Percentiles rank a stretch among this genome's conserved stretches.
Evolutionary conservation across 2,329 filamentous ascomycete genomes (phyloP).

Genomic region (Didymella pomorum): DNA sequence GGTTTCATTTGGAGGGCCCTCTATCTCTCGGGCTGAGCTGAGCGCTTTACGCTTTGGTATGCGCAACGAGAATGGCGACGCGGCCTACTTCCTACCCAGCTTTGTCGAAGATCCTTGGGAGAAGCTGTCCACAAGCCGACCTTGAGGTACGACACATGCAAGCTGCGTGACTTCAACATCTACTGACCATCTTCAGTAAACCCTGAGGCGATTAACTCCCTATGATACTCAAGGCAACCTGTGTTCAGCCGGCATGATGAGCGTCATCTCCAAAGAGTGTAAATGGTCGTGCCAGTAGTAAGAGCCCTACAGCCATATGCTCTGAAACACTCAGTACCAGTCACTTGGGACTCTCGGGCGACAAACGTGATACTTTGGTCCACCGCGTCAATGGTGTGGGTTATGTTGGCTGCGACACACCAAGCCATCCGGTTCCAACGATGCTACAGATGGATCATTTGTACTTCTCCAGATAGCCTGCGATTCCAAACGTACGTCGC

Average conservation of each 20-base stretch:
- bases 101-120: constrained; percentile 79
- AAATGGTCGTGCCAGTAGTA: background rate
- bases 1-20: constrained; percentile 42
- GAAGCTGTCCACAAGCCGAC: constrained; percentile 18
- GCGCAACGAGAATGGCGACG: constrained; percentile 64
- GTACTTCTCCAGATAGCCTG: background rate
- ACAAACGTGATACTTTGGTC: background rate
- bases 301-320: background rate
- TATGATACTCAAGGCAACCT: background rate
- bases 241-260: background rate
- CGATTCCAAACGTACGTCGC: background rate
- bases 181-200: background rate
- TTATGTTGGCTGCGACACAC: background rate
- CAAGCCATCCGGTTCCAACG: background rate
- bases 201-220: too few species aligned
- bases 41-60: constrained; percentile 52
- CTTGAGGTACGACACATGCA: constrained; percentile 5
- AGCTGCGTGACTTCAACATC: background rate
- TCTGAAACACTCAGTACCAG: background rate
- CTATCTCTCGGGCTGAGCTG: constrained; percentile 41
- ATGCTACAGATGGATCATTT: background rate
- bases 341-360: background rate
- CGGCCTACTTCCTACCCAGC: constrained; percentile 72
- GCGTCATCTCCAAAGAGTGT: background rate
- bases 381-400: background rate